Base-by-base conservation (phyloP, 768 basidiomycete genomes). In the Tricholoma furcatifolium region DNA sequence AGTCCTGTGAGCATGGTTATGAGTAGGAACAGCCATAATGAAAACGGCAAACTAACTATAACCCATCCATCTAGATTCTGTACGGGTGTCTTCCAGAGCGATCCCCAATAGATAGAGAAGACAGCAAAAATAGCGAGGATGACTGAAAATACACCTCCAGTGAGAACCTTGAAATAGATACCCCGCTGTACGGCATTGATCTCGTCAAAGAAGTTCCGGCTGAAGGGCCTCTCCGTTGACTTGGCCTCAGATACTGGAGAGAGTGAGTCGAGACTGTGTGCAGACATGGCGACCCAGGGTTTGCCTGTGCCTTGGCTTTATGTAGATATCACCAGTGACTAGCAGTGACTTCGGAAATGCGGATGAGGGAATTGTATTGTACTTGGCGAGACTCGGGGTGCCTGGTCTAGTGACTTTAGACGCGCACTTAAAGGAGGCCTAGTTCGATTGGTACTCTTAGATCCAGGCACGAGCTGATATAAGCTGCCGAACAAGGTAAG, bases 61-160 rank as follows among this genome's bases (percentile, higher is more conserved):
- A 49, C 39, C 48, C 48, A 49, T 17, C 48, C 48, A 41, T 49
- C 27, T 4, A 49, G 48, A 34, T 49, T 49, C 4, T 39, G 36
- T 21, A 8, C 48, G 17, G 48, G 48, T 41, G 36, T 49, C 40
- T 49, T 49, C 48, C 48, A 49, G 4, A 49, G 27, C 11, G 48
- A 17, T 2, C 72, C 73, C 82, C 83, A 86, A 63, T 79, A 85
- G 42, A 86, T 83, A 2, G 81, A 65, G 51, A 85, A 66, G 18
- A 84, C 67, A 0, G 64, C 67, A 54, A 81, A 75, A 39, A 85
- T 76, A 18, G 76, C 61, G 31, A 81, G 40, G 12, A 71, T 61
- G 15, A 80, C 61, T 23, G 75, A 48, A 11, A 70, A 56, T 2
- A 69, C 60, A 14, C 73, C 74, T 6, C 59, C 58, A 6, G 71